Base-by-base conservation (phyloP, 2,329 filamentous ascomycete genomes). In the Orbilia brochopaga region DNA sequence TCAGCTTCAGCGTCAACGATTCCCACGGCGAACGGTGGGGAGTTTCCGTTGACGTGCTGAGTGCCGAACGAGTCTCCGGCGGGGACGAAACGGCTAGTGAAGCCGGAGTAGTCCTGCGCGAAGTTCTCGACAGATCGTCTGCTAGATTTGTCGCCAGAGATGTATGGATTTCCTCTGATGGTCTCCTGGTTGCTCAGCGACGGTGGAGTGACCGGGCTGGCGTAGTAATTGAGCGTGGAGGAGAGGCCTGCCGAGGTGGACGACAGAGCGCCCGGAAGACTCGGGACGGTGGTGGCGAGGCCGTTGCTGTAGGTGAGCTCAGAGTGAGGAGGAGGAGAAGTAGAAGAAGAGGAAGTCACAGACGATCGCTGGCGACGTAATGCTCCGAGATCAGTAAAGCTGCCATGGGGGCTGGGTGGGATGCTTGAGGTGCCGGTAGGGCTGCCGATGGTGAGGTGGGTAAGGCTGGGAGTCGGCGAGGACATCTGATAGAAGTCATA, bases 401-500 rank as follows among this genome's bases (percentile, higher is more conserved):
- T 69, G 58, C 53, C 54, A 69, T 69, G 65, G 54, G 65, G 65
- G 56, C 65, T 69, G 27, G 65, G 65, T 69, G 65, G 65, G 59
- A 69, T 69, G 58, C 65, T 69, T 30, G 53, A 48, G 52, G 57
- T 58, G 48, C 65, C 58, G 30, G 58, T 58, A 32, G 65, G 65
- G 65, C 65, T 69, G 37, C 65, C 65, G 59, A 69, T 69, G 58
- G 65, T 69, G 53, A 69, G 57, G 42, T 69, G 65, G 58, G 65
- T 69, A 63, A 69, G 65, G 65, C 65, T 69, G 46, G 65, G 65
- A 85, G 78, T 2, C 82, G 82, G 58, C 83, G 81, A 8, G 85
- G 78, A n/a, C 79, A 80, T 56, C 79, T 69, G 57, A 8, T 84
- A 83, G 70, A 86, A 82, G 0, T 90, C 90, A 63, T 85, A 82